Evolutionary conservation across 1,284 basidiomycete genomes (phyloP), one percentile per base, ranked within the genome.

Genomic region (Omphalotus olearius): DNA sequence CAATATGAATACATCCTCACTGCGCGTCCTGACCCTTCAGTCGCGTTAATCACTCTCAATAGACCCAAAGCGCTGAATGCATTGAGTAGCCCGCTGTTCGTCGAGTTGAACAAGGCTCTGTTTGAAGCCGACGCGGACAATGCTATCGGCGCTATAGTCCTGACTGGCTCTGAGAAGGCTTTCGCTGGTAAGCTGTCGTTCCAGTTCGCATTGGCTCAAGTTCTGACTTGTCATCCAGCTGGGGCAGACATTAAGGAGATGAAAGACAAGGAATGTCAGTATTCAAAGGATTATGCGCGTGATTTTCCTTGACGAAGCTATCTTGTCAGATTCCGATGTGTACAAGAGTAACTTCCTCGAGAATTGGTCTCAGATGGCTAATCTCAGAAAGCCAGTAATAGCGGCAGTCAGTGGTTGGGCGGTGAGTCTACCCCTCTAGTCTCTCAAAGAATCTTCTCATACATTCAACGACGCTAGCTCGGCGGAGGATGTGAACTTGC

Each of bases 401-500:
- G 95, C 94, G 37, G 96, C 96, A 9, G 94, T 99, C 52, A 93
- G 87, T 65, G 97, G 96, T 16, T 98, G 89, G 64, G 95, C 96
- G 17, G 93, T 96, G 68, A 62, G 91, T 62, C 17, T 16, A 6
- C 43, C n/a, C 33, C 37, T 4, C 30, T 42, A 26, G 25, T 53
- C 2, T 53, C 2, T 20, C 53, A 45, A 20, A 23, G 23, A n/a
- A n/a, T 37, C 41, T 44, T 49, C 35, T 53, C 40, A 25, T 38
- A 43, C 41, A 40, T 23, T 17, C 25, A 53, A 20, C 41, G 46
- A 45, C 46, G 37, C 37, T 20, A 87, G 92, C 88, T 99, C 57
- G 96, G 96, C 11, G 96, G 96, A 45, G 96, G 96, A 47, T 96
- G 94, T 63, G 96, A 99, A 68, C 82, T 99, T 45, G 95, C 96